Conservation (phyloP, 2,329 filamentous ascomycete genomes). For the Nigrospora oryzae region DNA sequence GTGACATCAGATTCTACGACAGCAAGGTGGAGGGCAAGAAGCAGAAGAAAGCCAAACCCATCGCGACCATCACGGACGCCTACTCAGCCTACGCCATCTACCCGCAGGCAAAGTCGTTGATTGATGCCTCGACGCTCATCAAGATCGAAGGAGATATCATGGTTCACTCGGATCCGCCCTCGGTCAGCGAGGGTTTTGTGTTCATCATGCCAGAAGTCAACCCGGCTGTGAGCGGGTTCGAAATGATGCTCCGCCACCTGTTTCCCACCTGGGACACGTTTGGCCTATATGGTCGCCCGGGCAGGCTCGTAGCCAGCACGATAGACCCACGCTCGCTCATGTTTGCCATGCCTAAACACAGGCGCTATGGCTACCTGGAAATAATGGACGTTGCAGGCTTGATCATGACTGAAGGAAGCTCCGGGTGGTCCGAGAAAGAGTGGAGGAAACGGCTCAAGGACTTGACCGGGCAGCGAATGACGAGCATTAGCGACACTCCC, state of each 20-base stretch:
- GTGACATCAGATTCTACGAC: slow-evolving; percentile 93
- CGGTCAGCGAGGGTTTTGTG: slow-evolving; percentile 82
- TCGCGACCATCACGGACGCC: slow-evolving; percentile 84
- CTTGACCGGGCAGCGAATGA: slow-evolving; percentile 72
- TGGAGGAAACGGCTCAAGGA: slow-evolving; percentile 90
- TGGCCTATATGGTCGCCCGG: slow-evolving; percentile 81
- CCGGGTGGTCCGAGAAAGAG: slow-evolving; percentile 73
- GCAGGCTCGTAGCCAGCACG: slow-evolving; percentile 76
- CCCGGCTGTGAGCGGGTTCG: slow-evolving; percentile 87
- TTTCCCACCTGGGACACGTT: slow-evolving; percentile 95
- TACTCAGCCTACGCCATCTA: slow-evolving; percentile 95
- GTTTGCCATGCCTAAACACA: slow-evolving; percentile 93
- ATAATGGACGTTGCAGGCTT: slow-evolving; percentile 74
- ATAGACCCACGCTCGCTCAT: slow-evolving; percentile 84
- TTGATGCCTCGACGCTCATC: slow-evolving; percentile 87
- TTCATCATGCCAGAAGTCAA: slow-evolving; percentile 96
- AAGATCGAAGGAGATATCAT: slow-evolving; percentile 91
- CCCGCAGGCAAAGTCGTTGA: slow-evolving; percentile 85
- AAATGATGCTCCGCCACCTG: slow-evolving; percentile 87
- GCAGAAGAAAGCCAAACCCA: slow-evolving; percentile 82
- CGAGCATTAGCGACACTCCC: slow-evolving; percentile 44
- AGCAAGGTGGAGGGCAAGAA: slow-evolving; percentile 66
- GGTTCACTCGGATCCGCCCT: slow-evolving; percentile 71
- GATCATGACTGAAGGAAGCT: slow-evolving; percentile 70
- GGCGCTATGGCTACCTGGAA: slow-evolving; percentile 84